Conservation (phyloP, 2,329 filamentous ascomycete species). For the Trichoderma atroviride region DNA sequence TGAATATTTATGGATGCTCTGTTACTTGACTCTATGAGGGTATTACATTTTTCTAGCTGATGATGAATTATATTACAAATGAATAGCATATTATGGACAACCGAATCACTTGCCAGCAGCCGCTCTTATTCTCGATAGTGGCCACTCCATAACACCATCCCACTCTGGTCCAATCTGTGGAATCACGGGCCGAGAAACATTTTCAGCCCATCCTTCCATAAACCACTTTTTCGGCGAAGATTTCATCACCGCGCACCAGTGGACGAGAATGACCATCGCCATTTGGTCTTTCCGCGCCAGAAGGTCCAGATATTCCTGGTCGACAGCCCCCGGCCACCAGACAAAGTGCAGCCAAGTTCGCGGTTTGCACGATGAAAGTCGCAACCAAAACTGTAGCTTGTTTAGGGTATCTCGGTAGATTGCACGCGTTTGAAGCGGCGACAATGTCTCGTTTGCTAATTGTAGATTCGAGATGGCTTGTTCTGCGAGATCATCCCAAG, state of each 20-base stretch:
- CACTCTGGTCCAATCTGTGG: not conserved
- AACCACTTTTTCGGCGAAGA: constrained; percentile 16
- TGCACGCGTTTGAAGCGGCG: not conserved
- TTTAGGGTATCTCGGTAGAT: not conserved
- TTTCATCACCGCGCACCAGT: constrained; percentile 21
- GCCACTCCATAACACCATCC: not conserved
- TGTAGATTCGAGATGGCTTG: constrained; percentile 5
- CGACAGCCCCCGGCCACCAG: constrained; percentile 9
- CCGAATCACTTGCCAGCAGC: not conserved
- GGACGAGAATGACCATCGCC: constrained; percentile 9
- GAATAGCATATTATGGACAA: not conserved
- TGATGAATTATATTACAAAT: not conserved
- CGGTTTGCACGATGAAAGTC: not conserved
- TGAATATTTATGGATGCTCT: not conserved
- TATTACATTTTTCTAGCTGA: not conserved
- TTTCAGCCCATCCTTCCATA: constrained; percentile 13
- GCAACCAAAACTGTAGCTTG: constrained; percentile 8
- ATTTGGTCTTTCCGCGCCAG: not conserved
- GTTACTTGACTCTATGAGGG: too few relatives aligned
- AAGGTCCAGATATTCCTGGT: constrained; percentile 10
- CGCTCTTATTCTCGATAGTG: not conserved
- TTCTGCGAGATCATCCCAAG: constrained; percentile 10
- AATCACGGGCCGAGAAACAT: constrained; percentile 1
- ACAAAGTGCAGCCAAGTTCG: constrained; percentile 16
- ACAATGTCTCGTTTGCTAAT: not conserved